A percentile compares a stretch with the other conserved stretches of the same genome.
Evolutionary conservation across 768 basidiomycete genomes (phyloP).

Genomic region (Paxillus ammoniavirescens): DNA sequence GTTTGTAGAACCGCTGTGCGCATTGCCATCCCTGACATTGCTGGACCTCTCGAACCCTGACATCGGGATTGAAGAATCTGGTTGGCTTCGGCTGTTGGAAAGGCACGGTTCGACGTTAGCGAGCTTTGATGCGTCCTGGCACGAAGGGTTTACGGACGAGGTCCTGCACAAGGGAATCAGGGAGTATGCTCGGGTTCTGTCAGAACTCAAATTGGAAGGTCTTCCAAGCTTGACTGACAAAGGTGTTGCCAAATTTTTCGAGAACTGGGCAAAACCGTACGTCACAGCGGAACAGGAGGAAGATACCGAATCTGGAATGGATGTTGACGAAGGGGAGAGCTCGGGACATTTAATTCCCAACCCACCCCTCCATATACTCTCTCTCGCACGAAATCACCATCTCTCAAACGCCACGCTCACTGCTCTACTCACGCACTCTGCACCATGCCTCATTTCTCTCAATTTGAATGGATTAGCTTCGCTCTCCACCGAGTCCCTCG

Average conservation of each 20-base stretch:
- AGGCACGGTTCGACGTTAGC: slow-evolving; percentile 54
- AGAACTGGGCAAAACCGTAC: slow-evolving; percentile 40
- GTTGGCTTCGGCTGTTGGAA: slow-evolving; percentile 53
- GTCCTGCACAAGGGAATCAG: slow-evolving; percentile 63
- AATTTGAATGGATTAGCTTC: slow-evolving; percentile 79
- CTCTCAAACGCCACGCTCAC: slow-evolving; percentile 54
- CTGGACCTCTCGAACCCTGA: slow-evolving; percentile 73
- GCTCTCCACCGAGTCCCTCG: slow-evolving; percentile 48
- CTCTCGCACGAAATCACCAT: slow-evolving; percentile 61
- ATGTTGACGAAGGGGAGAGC: slow-evolving; percentile 9
- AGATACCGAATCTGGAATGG: slow-evolving; percentile 16
- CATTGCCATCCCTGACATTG: slow-evolving; percentile 39
- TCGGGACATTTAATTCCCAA: slow-evolving; percentile 28
- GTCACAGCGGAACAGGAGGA: slow-evolving; percentile 3
- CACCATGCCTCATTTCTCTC: slow-evolving; percentile 52
- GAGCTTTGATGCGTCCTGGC: slow-evolving; percentile 70
- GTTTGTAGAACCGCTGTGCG: slow-evolving; percentile 54
- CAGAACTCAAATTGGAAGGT: slow-evolving; percentile 52
- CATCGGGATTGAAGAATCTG: slow-evolving; percentile 52
- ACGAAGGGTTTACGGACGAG: slow-evolving; percentile 56
- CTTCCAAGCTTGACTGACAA: slow-evolving; percentile 65
- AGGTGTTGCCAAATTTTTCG: slow-evolving; percentile 71
- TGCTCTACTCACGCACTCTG: slow-evolving; percentile 70
- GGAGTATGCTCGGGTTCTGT: slow-evolving; percentile 45
- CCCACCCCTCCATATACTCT: slow-evolving; percentile 48